Evolutionary conservation across 805 yeast genomes (phyloP).

Genomic region (Cyberlindnera euphorbiiphila): DNA sequence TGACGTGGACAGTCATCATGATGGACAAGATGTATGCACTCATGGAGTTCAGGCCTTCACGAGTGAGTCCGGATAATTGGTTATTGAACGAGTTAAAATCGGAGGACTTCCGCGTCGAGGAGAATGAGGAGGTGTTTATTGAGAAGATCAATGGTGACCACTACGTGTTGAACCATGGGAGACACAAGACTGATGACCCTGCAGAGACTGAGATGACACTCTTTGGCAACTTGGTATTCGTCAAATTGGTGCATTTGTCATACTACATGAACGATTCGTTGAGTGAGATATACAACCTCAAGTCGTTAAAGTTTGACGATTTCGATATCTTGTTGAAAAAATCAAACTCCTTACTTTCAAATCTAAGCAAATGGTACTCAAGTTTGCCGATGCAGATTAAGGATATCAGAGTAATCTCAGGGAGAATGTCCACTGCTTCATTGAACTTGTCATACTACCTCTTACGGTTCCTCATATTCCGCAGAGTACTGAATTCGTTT

Average conservation of each 20-base stretch:
- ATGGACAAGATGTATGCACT: conserved; percentile 28
- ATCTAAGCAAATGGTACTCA: conserved; percentile 24
- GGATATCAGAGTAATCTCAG: conserved; percentile 11
- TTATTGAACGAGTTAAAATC: conserved; percentile 18
- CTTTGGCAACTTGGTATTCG: conserved; percentile 25
- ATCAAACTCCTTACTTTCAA: conserved; percentile 13
- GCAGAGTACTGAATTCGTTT: conserved; percentile 23
- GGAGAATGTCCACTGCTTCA: conserved; percentile 21
- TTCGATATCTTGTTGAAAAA: conserved; percentile 21
- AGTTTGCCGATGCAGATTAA: conserved; percentile 19
- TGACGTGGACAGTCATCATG: conserved; percentile 26
- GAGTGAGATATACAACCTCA: conserved; percentile 23
- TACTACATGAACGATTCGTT: conserved; percentile 24
- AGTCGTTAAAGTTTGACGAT: conserved; percentile 24
- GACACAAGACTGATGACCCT: conserved; percentile 1
- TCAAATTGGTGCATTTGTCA: conserved; percentile 26
- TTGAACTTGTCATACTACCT: conserved; percentile 24
- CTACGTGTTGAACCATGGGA: conserved; percentile 16
- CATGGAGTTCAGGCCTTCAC: conserved; percentile 27
- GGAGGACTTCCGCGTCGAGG: conserved; percentile 22
- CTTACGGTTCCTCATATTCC: conserved; percentile 21
- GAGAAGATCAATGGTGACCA: conserved; percentile 19
- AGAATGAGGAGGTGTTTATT: conserved; percentile 19
- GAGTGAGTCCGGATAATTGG: conserved; percentile 27
- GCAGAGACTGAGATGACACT: conserved; percentile 8